Percentiles rank a stretch among this genome's conserved stretches.
Evolutionary conservation across 495 filamentous ascomycete species (phyloP).

Genomic region (Terfezia claveryi): DNA sequence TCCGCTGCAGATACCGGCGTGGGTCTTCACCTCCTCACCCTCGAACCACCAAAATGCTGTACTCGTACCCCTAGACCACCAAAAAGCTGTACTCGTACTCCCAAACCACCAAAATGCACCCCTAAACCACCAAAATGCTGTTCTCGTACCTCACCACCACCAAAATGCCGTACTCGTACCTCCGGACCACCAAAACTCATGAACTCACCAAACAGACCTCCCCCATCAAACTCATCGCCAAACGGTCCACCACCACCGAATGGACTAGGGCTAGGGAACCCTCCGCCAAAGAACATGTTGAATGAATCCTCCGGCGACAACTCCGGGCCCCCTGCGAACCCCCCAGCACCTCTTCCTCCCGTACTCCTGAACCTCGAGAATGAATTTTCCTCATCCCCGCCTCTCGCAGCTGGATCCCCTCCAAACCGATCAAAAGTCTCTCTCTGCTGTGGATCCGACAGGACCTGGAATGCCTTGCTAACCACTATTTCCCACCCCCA

Average conservation of each 20-base stretch:
- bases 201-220: constrained; percentile 57
- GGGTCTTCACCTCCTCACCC: constrained; percentile 42
- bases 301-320: constrained; percentile 95
- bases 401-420: constrained; percentile 74
- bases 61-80: constrained; percentile 63
- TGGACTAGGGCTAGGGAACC: constrained; percentile 25
- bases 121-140: constrained; percentile 60
- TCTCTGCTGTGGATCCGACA: constrained; percentile 85
- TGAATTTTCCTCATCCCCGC: constrained; percentile 38
- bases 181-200: constrained; percentile 68
- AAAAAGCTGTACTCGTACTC: constrained; percentile 62
- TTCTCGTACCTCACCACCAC: constrained; percentile 49
- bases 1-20: constrained; percentile 31
- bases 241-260: constrained; percentile 29
- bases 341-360: constrained; percentile 18
- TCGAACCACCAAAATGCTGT: constrained; percentile 59
- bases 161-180: constrained; percentile 72
- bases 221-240: constrained; percentile 30
- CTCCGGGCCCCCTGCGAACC: constrained; percentile 61
- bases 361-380: constrained; percentile 48
- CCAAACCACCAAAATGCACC: constrained; percentile 54
- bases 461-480: constrained; percentile 72
- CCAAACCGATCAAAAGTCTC: constrained; percentile 68
- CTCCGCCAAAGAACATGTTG: constrained; percentile 78
- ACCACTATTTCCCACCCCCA: constrained; percentile 42